Conservation (phyloP, 192 early-diverging fungal genomes). For the Phlyctochytrium planicorne region DNA sequence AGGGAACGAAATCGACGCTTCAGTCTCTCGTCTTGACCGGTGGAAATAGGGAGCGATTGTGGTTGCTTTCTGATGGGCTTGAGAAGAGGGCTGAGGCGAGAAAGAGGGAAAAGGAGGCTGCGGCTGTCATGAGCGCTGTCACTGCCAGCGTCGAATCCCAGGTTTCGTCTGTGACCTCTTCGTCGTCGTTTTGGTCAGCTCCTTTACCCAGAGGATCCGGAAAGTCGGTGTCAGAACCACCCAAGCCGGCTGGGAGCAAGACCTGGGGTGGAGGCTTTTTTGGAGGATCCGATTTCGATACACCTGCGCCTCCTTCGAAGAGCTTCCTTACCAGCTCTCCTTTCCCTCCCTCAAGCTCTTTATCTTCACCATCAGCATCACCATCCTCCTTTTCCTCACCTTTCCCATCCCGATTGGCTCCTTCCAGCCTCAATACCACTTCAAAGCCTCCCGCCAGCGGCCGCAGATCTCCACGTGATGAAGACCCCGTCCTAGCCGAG, state of each 20-base stretch:
- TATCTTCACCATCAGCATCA: neutral
- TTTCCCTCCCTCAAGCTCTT: neutral
- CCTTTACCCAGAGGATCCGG: neutral
- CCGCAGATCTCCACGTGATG: neutral
- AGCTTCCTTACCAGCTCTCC: no score
- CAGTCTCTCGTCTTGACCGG: neutral
- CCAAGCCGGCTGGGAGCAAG: neutral
- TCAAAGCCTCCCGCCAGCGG: neutral
- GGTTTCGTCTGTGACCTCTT: neutral
- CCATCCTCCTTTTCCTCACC: neutral
- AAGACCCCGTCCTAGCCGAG: constrained; percentile 4
- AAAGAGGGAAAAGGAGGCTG: neutral
- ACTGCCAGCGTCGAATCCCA: neutral
- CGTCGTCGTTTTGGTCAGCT: neutral
- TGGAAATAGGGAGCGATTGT: neutral
- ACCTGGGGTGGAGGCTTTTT: neutral
- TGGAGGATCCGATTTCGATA: neutral
- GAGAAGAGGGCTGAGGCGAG: neutral
- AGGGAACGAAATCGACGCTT: neutral
- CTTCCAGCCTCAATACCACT: no score
- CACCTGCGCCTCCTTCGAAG: neutral
- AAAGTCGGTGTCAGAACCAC: neutral
- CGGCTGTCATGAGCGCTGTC: neutral
- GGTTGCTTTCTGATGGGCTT: neutral
- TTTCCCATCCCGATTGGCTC: no score